These are phyloP conservation scores for Akanthomyces dipterigenus DNA, from an alignment of 2,329 filamentous ascomycete genomes.

Conservation along the genomic window DNA sequence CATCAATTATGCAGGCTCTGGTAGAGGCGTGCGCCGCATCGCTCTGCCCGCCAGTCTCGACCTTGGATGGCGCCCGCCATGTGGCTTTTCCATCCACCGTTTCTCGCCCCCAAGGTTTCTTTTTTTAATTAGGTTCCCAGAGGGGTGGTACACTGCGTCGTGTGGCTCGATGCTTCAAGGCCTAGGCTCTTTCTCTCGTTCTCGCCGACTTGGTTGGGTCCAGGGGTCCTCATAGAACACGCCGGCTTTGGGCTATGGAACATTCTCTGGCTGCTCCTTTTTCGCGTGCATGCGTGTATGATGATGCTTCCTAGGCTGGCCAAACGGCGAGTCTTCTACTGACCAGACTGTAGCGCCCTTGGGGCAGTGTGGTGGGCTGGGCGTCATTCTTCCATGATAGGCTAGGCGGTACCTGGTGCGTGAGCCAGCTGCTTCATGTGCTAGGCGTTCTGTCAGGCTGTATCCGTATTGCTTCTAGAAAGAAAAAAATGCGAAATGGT, in stretches of 20 bases:
- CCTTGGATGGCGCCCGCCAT: slow-evolving; percentile 2
- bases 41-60: slow-evolving; percentile 1
- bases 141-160: not conserved
- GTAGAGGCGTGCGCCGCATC: not conserved
- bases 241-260: not conserved
- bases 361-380: not conserved
- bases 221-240: not conserved
- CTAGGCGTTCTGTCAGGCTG: not conserved
- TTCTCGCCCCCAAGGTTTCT: slow-evolving; percentile 4
- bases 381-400: not conserved
- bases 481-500: not conserved
- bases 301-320: not conserved
- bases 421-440: not conserved
- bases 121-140: not conserved
- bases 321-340: not conserved
- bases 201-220: too few relatives aligned
- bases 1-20: not conserved
- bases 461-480: not conserved
- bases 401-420: not conserved
- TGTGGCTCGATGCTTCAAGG: not conserved
- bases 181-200: not conserved
- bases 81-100: not conserved
- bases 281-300: not conserved
- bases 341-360: not conserved
- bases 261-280: not conserved